Percentiles rank a stretch among this genome's conserved stretches.
phyloP scores from a whole-genome alignment of 1,284 basidiomycete genomes.

The Puccinia horiana region DNA sequence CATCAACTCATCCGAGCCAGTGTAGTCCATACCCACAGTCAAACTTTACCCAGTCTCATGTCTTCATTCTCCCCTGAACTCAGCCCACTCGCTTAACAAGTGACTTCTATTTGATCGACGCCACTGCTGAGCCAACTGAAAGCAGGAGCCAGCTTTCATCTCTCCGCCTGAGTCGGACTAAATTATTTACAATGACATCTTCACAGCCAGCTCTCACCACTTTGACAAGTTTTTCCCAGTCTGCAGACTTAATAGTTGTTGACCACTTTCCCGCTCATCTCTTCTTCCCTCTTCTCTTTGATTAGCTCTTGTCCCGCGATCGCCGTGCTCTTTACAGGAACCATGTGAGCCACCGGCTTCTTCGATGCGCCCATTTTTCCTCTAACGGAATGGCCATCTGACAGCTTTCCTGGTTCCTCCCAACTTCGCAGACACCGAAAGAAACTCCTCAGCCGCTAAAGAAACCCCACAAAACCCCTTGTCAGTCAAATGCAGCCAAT shows the following conservation, averaged over 20 bases:
- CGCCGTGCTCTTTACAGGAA: not conserved
- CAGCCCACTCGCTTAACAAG: too few species aligned
- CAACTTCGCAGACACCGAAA: not conserved
- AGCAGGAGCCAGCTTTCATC: too few species aligned
- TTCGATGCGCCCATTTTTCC: not conserved
- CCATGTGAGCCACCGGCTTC: not conserved
- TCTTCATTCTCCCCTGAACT: too few species aligned
- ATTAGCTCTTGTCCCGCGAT: conserved; percentile 3
- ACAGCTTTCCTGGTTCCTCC: not conserved
- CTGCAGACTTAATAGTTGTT: not conserved
- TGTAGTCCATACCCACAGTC: too few species aligned
- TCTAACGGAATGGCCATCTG: not conserved
- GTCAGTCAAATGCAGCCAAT: not conserved
- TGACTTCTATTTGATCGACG: too few species aligned
- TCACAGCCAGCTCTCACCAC: too few species aligned
- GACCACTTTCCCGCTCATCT: not conserved
- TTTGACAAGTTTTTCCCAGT: not conserved
- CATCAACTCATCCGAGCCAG: not conserved
- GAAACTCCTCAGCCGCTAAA: not conserved
- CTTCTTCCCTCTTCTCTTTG: not conserved
- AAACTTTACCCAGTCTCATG: too few species aligned
- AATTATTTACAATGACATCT: too few species aligned
- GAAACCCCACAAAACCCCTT: not conserved
- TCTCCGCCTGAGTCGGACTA: too few species aligned
- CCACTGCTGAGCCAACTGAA: too few species aligned